These are phyloP conservation scores for Tolypocladium tropicale DNA, from an alignment of 2,329 filamentous ascomycete genomes.

Conservation along the genomic window DNA sequence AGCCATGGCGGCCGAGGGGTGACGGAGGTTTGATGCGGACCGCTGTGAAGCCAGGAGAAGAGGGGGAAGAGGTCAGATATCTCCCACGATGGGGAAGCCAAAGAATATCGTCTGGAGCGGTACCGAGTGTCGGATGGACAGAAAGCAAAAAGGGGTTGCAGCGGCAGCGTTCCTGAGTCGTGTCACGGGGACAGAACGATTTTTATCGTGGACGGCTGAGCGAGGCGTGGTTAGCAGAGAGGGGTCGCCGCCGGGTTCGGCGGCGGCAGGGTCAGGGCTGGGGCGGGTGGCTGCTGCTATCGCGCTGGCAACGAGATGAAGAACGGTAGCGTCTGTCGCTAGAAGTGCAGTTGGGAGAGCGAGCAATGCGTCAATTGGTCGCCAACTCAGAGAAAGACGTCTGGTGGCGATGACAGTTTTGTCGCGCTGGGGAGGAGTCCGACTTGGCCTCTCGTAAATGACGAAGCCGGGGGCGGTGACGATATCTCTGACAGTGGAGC, in stretches of 20 bases:
- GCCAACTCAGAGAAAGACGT: neutral
- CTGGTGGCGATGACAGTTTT: neutral
- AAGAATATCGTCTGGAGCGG: neutral
- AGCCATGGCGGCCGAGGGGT: slow-evolving; percentile 12
- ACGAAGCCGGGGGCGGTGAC: neutral
- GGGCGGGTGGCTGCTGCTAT: neutral
- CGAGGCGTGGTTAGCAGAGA: neutral
- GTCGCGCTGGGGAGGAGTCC: neutral
- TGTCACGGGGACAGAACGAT: neutral
- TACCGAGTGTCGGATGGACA: neutral
- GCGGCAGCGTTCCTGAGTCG: neutral
- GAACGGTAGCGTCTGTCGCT: neutral
- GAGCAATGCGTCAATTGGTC: neutral
- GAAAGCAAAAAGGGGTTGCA: neutral
- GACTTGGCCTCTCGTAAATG: neutral
- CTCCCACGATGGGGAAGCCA: neutral
- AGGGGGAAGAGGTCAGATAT: neutral
- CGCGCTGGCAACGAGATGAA: neutral
- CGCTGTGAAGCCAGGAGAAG: neutral
- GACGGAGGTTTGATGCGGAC: neutral
- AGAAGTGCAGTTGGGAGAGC: neutral
- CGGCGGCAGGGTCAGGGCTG: neutral
- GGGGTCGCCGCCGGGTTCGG: neutral
- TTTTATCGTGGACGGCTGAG: neutral
- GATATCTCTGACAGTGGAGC: neutral